Base-by-base conservation (phyloP, 345 rosid genomes). In the Citrus mangshanensis region DNA sequence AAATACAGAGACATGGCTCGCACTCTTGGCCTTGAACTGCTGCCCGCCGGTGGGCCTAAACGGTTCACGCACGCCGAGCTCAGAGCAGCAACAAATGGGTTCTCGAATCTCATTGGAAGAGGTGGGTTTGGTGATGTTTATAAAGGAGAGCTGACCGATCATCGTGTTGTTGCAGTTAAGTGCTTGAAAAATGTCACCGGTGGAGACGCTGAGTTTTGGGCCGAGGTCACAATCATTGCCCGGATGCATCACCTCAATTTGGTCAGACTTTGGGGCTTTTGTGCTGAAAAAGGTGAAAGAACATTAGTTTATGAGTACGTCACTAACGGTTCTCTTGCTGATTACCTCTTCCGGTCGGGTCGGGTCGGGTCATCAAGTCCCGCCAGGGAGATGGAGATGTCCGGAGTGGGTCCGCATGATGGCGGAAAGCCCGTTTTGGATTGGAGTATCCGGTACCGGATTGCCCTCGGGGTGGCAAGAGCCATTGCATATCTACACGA, bases 101-200 rank as follows among this genome's bases (percentile, higher is more conserved):
- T 91, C 82, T 83, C 86, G 1, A 73, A 83, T 54, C 83, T 80
- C 6, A 89, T 91, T 7, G 93, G 95, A 32, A 86, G 75, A 78
- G 95, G 95, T 7, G 95, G 91, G 2, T 91, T 89, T 42, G 95
- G 93, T 34, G 95, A 91, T 40, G 93, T 91, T 77, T 91, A 88
- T 14, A 87, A 77, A 79, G 95, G 95, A 22, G 92, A 86, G 75
- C 66, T 91, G 73, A 69, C 83, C 7, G 93, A 91, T 58, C 88
- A 89, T 74, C 83, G 95, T 24, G 82, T 88, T 12, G 88, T 91
- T 2, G 93, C 93, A 0, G 93, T 91, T 16, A 91, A 91, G 84
- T 89, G 93, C 81, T 86, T 91, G 81, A 91, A 88, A 76, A 75
- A 81, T 64, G 92, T 91, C 7, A 63, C 92, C 0, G 87, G 91